These are phyloP conservation scores for Cryoendolithus antarcticus DNA, from an alignment of 2,329 filamentous ascomycete species.

Conservation along the genomic window DNA sequence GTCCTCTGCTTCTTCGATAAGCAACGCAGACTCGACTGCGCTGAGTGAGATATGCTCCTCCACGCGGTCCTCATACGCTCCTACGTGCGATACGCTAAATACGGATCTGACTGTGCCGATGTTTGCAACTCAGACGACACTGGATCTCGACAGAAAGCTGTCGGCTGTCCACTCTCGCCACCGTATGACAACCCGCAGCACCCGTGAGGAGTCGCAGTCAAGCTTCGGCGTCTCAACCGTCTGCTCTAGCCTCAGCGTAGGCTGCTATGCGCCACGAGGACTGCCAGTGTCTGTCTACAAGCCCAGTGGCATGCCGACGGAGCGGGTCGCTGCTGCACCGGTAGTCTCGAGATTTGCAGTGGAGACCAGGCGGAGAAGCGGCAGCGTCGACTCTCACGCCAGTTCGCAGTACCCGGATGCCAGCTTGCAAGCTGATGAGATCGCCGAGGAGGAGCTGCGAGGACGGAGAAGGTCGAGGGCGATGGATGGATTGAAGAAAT, in stretches of 20 bases:
- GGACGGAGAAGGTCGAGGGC: too few species aligned
- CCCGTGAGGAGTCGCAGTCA: neutral
- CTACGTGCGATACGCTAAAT: too few species aligned
- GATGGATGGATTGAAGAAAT: too few species aligned
- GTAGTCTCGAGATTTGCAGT: too few species aligned
- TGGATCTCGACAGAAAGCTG: neutral
- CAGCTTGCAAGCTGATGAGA: too few species aligned
- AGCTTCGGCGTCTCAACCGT: slow-evolving; percentile 1
- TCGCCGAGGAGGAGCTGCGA: too few species aligned
- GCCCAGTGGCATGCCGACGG: too few species aligned
- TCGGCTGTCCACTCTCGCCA: neutral
- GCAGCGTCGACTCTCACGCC: too few species aligned
- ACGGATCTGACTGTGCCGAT: neutral
- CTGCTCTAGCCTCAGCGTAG: slow-evolving; percentile 8
- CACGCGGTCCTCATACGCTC: neutral
- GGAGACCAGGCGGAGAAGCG: too few species aligned
- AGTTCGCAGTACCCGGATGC: too few species aligned
- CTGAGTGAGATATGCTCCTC: neutral
- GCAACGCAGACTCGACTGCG: neutral
- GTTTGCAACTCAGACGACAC: neutral
- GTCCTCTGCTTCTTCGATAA: slow-evolving; percentile 1
- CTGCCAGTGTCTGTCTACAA: neutral
- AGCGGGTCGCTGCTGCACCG: too few species aligned
- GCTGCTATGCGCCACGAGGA: slow-evolving; percentile 10
- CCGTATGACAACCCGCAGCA: slow-evolving; percentile 2